Evolutionary conservation across 768 basidiomycete genomes (phyloP).

Genomic region (Agaricus sinodeliciosus): DNA sequence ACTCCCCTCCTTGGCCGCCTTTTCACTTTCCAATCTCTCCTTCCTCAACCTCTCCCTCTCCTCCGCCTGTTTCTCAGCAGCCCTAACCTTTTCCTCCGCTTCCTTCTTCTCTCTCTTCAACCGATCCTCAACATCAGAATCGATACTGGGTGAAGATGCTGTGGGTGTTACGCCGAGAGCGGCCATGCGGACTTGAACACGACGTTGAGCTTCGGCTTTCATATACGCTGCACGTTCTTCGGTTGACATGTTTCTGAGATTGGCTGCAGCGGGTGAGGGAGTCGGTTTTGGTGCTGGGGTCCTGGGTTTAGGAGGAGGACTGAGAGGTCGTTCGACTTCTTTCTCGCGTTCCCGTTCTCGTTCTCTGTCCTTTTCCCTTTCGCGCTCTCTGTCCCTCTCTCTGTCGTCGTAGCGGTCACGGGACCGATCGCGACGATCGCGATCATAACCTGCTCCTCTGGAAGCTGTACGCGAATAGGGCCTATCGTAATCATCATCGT

Average conservation of each 20-base stretch:
- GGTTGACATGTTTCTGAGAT: constrained; percentile 72
- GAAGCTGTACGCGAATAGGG: constrained; percentile 33
- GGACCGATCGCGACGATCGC: constrained; percentile 24
- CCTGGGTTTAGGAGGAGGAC: constrained; percentile 42
- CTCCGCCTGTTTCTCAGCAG: constrained; percentile 76
- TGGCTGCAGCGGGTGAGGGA: constrained; percentile 48
- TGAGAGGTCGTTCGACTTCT: constrained; percentile 39
- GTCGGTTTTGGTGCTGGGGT: constrained; percentile 40
- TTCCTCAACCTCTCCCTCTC: constrained; percentile 68
- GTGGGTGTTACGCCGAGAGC: constrained; percentile 67
- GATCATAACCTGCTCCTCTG: constrained; percentile 23
- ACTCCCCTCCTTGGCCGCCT: constrained; percentile 44
- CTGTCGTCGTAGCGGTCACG: constrained; percentile 18
- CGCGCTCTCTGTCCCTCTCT: constrained; percentile 17
- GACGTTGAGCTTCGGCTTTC: constrained; percentile 71
- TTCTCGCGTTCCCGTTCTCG: constrained; percentile 17
- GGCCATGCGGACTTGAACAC: constrained; percentile 79
- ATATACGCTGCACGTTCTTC: constrained; percentile 78
- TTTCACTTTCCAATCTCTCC: constrained; percentile 73
- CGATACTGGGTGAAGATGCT: constrained; percentile 43
- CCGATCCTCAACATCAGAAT: constrained; percentile 79
- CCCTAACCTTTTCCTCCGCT: constrained; percentile 76
- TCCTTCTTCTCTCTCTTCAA: constrained; percentile 84
- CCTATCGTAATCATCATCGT: constrained; percentile 43
- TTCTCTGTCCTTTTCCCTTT: constrained; percentile 21